phyloP scores from a whole-genome alignment of 345 rosid species.

The Ailanthus altissimus region DNA sequence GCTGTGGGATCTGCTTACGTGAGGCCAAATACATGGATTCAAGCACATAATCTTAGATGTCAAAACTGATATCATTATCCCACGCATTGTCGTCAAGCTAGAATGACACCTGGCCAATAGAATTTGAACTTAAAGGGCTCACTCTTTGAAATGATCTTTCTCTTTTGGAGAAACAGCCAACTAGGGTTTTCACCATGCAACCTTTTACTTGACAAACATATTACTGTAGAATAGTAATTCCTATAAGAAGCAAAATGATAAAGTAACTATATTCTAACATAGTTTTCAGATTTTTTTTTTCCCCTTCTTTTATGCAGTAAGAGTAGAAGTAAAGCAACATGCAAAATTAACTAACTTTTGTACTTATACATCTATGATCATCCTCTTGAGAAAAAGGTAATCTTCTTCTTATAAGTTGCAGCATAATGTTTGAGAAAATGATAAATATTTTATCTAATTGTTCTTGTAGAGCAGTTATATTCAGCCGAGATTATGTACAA shows the following conservation, averaged over 20 bases:
- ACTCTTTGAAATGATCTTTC: constrained; percentile 36
- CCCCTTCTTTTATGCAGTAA: too few species aligned
- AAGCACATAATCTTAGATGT: constrained; percentile 29
- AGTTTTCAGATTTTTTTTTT: not conserved
- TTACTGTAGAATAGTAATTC: not conserved
- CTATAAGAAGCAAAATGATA: not conserved
- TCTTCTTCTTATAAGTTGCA: too few species aligned
- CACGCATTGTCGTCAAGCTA: constrained; percentile 44
- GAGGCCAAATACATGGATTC: constrained; percentile 33
- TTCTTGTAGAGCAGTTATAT: too few species aligned
- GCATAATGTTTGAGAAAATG: too few species aligned
- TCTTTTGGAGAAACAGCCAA: constrained; percentile 11
- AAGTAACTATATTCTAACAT: not conserved
- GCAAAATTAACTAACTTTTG: too few species aligned
- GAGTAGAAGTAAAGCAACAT: too few species aligned
- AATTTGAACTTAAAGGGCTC: constrained; percentile 20
- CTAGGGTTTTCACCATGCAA: constrained; percentile 21
- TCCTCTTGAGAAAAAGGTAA: not conserved
- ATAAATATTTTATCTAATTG: too few species aligned
- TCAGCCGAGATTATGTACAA: too few species aligned
- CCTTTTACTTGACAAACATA: constrained; percentile 16
- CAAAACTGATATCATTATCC: constrained; percentile 59
- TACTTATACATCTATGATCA: not conserved
- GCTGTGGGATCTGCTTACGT: constrained; percentile 29
- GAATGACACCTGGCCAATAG: constrained; percentile 64